A percentile compares a stretch with the other conserved stretches of the same genome.
Conservation (phyloP, 2,329 filamentous ascomycete genomes). For the Aspergillus calidoustus region DNA sequence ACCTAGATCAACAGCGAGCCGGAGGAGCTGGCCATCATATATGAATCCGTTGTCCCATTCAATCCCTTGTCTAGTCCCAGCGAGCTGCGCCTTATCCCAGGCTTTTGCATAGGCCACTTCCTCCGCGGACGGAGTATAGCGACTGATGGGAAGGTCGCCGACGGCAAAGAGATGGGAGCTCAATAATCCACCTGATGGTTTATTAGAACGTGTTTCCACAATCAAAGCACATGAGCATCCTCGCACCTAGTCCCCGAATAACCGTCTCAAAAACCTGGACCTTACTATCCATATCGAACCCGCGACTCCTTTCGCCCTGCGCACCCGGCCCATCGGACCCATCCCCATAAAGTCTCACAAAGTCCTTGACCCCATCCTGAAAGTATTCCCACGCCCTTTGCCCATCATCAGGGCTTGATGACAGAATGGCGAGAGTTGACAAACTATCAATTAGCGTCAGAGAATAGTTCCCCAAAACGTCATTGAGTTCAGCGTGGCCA, state of each 20-base stretch:
- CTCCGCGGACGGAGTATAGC: constrained; percentile 64
- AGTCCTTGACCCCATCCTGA: constrained; percentile 74
- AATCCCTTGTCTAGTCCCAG: constrained; percentile 51
- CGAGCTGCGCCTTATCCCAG: constrained; percentile 44
- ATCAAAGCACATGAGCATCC: not conserved
- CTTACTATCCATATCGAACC: constrained; percentile 95
- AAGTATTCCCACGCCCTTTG: constrained; percentile 73
- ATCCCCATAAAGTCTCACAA: constrained; percentile 86
- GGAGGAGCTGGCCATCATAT: constrained; percentile 87
- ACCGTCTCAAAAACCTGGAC: constrained; percentile 99
- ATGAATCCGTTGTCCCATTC: constrained; percentile 75
- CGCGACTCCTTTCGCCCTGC: constrained; percentile 72
- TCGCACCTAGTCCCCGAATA: constrained; percentile 71
- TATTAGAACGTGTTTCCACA: constrained; percentile 12
- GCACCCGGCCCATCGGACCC: constrained; percentile 71
- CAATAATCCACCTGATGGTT: constrained; percentile 70
- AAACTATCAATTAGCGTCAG: constrained; percentile 93
- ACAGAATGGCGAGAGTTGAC: constrained; percentile 89
- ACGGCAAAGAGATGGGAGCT: constrained; percentile 93
- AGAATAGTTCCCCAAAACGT: constrained; percentile 96
- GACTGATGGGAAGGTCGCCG: constrained; percentile 83
- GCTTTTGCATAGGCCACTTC: constrained; percentile 45
- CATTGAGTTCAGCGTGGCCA: constrained; percentile 83
- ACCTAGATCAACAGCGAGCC: constrained; percentile 85
- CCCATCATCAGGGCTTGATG: constrained; percentile 63